These are phyloP conservation scores for Bolboschoenoplectus hybrid DNA, from an alignment of 202 grass and related monocot species.

Conservation along the genomic window DNA sequence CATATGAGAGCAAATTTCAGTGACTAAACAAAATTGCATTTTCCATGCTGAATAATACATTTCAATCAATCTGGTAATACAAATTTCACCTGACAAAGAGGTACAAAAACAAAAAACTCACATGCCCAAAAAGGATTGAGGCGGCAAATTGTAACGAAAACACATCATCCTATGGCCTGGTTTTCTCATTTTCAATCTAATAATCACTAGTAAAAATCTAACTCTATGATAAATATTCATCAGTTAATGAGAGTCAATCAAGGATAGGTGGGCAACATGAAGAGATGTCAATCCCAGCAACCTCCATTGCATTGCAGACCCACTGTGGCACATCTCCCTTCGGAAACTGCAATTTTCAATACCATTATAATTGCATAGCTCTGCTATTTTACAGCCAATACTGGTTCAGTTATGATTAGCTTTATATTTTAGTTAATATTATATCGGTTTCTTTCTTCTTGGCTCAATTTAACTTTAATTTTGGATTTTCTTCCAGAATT, in stretches of 20 bases:
- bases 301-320: slow-evolving; percentile 91
- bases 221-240: slow-evolving; percentile 17
- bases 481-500: neutral
- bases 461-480: neutral
- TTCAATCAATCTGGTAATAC: slow-evolving; percentile 19
- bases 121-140: neutral
- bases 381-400: neutral
- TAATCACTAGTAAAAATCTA: slow-evolving; percentile 18
- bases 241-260: slow-evolving; percentile 34
- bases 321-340: slow-evolving; percentile 81
- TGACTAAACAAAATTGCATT: slow-evolving; percentile 33
- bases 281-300: slow-evolving; percentile 86
- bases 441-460: neutral
- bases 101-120: neutral
- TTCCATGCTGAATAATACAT: slow-evolving; percentile 13
- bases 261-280: slow-evolving; percentile 53
- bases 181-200: neutral
- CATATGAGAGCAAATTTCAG: neutral
- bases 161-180: neutral
- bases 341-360: slow-evolving; percentile 58
- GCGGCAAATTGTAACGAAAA: neutral
- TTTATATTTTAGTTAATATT: neutral
- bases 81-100: neutral
- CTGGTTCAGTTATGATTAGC: neutral
- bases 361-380: neutral